Base-by-base conservation (phyloP, 2,329 filamentous ascomycete species). In the Calcarisporium arbuscula region DNA sequence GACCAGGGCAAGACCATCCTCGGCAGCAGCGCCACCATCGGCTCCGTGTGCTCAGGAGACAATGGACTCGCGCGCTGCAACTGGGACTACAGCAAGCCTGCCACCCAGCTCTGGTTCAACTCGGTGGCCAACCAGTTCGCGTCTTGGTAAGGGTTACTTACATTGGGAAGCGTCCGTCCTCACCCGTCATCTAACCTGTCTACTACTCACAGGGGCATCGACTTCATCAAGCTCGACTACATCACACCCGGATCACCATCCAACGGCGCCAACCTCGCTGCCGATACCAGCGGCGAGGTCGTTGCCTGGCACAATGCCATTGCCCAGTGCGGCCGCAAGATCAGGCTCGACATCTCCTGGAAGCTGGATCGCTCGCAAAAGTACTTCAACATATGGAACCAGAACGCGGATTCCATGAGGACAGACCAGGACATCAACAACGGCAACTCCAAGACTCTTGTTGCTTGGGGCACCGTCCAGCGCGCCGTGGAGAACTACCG, bases 401-500 rank as follows among this genome's bases (percentile, higher is more conserved):
- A 21, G 12, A 15, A 37, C 12, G 27, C 38, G 9, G 38, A 40
- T 11, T 40, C 38, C 2, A 36, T 40, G 34, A 29, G 38, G 11
- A 40, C 38, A 3, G 38, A 40, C 22, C 38, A 40, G 19, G 38
- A 40, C 12, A 20, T 40, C 12, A 30, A 40, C 30, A 38, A 37
- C 38, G 37, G 38, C 15, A 35, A 35, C 16, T 31, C 36, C 14
- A 35, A 40, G 16, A 40, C 38, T 1, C 29, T 40, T 5, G 27
- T 40, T 17, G 35, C 30, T 18, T 40, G 38, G 38, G 12, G 14
- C 6, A 31, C 34, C 32, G 38, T 29, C 11, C 38, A 40, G 34
- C 34, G 38, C 7, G 38, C 38, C n/a, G 38, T 40, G 19, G 35
- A 40, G 11, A 40, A 40, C 19, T 40, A 40, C 14, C 38, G 38